Base-by-base conservation (phyloP, 2,329 filamentous ascomycete species). In the Pseudocercospora macadamiae region DNA sequence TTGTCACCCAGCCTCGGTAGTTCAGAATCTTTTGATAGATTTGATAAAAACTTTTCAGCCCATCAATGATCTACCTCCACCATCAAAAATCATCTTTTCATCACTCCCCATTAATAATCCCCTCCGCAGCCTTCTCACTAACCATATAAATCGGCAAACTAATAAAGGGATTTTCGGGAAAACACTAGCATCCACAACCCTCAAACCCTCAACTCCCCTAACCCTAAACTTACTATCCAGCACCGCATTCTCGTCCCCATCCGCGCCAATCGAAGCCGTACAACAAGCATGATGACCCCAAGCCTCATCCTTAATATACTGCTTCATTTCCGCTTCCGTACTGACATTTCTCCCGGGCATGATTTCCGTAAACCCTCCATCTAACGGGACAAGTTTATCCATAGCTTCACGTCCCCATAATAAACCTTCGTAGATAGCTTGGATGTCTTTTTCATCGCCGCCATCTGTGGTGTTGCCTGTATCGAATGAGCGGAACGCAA, bases 171-270 rank as follows among this genome's bases (percentile, higher is more conserved):
- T 83, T 54, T 76, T 76, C 0, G 83, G 82, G 59, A 83, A 88
- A 0, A 82, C 77, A 25, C 78, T 82, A 0, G 84, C 85, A 73
- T 88, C 86, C 0, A 88, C 86, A 3, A 88, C 85, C 21, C 86
- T 75, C 51, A 89, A 68, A 0, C 81, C 80, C 0, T 76, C 70
- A 0, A 85, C 80, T 0, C 83, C 83, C 8, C 81, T 75, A 0
- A 89, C 85, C 10, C 79, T 75, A 68, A 88, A 86, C 52, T 82
- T 73, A 0, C 76, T 76, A 67, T 87, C 82, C 51, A 87, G 68
- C 2, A 86, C 83, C 8, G 82, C 82, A 66, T 79, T 79, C 2
- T 76, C 71, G 65, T 88, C 82, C 8, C 74, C 75, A 25, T 81
- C 79, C 0, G 75, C 73, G 0, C 85, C 85, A 63, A 87, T 86